phyloP scores from a whole-genome alignment of 106 monocot species.

The Allium sativum region DNA sequence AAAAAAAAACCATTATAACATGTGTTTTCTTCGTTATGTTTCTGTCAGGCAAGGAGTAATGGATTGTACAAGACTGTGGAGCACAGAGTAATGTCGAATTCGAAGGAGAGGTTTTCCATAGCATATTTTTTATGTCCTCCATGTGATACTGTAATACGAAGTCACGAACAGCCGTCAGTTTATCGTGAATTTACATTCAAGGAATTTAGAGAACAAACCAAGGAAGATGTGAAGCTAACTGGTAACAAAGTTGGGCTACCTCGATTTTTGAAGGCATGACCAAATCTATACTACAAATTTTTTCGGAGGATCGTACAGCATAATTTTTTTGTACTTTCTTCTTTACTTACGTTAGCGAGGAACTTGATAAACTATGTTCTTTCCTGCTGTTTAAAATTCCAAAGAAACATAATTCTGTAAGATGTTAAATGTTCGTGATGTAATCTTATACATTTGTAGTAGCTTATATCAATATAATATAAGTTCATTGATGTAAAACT shows the following conservation, averaged over 20 bases:
- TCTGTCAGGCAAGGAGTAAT: conserved; percentile 41
- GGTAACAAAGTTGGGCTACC: conserved; percentile 39
- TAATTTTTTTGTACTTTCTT: no score
- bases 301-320: no score
- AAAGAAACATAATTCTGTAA: no score
- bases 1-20: no score
- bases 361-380: no score
- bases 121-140: conserved; percentile 45
- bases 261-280: conserved; percentile 20
- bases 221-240: conserved; percentile 31
- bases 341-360: no score
- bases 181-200: conserved; percentile 41
- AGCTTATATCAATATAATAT: no score
- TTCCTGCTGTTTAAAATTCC: no score
- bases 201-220: conserved; percentile 28
- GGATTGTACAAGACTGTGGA: conserved; percentile 39
- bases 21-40: not conserved
- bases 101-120: conserved; percentile 35
- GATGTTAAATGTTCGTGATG: no score
- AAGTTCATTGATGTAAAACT: no score
- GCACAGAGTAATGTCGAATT: conserved; percentile 36
- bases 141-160: conserved; percentile 28
- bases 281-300: not conserved
- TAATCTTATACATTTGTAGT: no score
- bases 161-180: conserved; percentile 1